These are phyloP conservation scores for Saccharomyces hybrid DNA, from an alignment of 1,139 yeast species.

Conservation along the genomic window DNA sequence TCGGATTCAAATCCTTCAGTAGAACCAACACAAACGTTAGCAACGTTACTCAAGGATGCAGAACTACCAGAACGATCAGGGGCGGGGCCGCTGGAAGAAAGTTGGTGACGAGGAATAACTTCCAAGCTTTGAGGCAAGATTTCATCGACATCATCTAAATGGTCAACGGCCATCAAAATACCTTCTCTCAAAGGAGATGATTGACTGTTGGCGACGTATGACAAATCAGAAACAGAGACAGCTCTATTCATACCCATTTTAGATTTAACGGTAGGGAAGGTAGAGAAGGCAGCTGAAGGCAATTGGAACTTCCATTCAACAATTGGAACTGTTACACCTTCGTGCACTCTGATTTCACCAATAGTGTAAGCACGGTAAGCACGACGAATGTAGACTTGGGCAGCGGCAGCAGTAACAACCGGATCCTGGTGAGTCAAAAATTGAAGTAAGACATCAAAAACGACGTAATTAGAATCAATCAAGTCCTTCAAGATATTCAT, in stretches of 20 bases:
- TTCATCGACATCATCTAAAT: slow-evolving; percentile 86
- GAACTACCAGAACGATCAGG: slow-evolving; percentile 40
- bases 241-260: slow-evolving; percentile 64
- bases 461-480: slow-evolving; percentile 92
- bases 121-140: slow-evolving; percentile 71
- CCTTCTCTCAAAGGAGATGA: slow-evolving; percentile 72
- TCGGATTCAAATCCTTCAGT: slow-evolving; percentile 71
- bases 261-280: slow-evolving; percentile 48
- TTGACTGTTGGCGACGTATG: slow-evolving; percentile 67
- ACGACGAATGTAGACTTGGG: slow-evolving; percentile 92
- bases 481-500: slow-evolving; percentile 77
- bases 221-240: slow-evolving; percentile 85
- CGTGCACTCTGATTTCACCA: slow-evolving; percentile 62
- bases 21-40: slow-evolving; percentile 68
- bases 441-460: slow-evolving; percentile 90
- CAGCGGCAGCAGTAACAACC: slow-evolving; percentile 91
- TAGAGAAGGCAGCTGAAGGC: slow-evolving; percentile 70
- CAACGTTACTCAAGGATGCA: slow-evolving; percentile 58
- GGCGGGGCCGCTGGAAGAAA: slow-evolving; percentile 35
- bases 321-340: slow-evolving; percentile 46
- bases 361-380: slow-evolving; percentile 95
- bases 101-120: slow-evolving; percentile 44
- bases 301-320: slow-evolving; percentile 88
- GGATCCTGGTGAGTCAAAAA: slow-evolving; percentile 79
- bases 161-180: slow-evolving; percentile 73